phyloP scores from a whole-genome alignment of 1,284 basidiomycete species.

The Leccinum angustisporum region DNA sequence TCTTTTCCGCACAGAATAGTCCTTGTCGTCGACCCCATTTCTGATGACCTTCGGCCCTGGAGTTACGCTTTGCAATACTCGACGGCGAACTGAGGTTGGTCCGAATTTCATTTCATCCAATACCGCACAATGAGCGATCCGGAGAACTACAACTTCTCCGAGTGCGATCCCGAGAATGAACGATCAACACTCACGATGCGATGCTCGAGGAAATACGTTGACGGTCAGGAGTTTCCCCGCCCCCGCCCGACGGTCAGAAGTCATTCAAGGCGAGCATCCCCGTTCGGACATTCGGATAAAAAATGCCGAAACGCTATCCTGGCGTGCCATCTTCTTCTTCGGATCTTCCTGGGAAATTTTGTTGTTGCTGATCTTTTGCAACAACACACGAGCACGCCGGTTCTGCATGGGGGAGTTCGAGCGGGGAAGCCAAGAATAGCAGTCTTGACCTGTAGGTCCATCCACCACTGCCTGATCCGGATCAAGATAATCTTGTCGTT shows the following conservation, averaged over 20 bases:
- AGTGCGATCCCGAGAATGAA: conserved; percentile 61
- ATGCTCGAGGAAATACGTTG: conserved; percentile 57
- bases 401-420: conserved; percentile 71
- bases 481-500: conserved; percentile 73
- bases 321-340: neutral
- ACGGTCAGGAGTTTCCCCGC: conserved; percentile 43
- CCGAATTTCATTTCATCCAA: neutral
- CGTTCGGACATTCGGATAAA: neutral
- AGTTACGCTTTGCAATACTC: neutral
- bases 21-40: conserved; percentile 81
- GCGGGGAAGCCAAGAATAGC: conserved; percentile 68
- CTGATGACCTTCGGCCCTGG: conserved; percentile 33
- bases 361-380: neutral
- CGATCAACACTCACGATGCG: conserved; percentile 63
- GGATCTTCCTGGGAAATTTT: conserved; percentile 4
- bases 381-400: conserved; percentile 40
- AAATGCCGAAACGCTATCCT: neutral
- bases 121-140: conserved; percentile 70
- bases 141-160: conserved; percentile 57
- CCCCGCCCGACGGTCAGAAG: conserved; percentile 75
- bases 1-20: conserved; percentile 53
- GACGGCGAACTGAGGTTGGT: conserved; percentile 2
- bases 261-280: conserved; percentile 44
- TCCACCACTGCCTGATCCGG: conserved; percentile 71
- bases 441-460: conserved; percentile 68